These are phyloP conservation scores for Calonectria multiphialidica DNA, from an alignment of 2,329 filamentous ascomycete genomes.

Conservation along the genomic window DNA sequence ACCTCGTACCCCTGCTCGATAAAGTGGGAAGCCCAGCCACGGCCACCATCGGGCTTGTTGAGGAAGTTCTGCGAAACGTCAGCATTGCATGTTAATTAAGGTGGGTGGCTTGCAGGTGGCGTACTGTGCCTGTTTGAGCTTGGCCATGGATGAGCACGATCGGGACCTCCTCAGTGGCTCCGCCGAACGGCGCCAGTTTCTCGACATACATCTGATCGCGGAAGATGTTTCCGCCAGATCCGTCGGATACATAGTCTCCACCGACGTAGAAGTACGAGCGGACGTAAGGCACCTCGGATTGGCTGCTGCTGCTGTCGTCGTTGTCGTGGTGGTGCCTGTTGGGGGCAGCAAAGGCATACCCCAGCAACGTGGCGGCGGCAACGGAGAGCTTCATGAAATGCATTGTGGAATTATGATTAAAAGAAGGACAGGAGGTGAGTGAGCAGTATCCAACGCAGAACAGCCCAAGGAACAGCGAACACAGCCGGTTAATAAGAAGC, in stretches of 20 bases:
- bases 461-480: neutral
- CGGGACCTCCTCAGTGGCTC: slow-evolving; percentile 22
- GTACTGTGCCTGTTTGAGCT: slow-evolving; percentile 38
- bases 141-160: slow-evolving; percentile 40
- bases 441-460: neutral
- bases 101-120: neutral
- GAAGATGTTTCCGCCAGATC: slow-evolving; percentile 33
- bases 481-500: neutral
- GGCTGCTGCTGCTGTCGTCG: neutral
- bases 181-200: slow-evolving; percentile 28
- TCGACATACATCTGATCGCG: slow-evolving; percentile 42
- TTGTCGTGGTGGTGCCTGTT: neutral
- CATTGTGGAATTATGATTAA: neutral
- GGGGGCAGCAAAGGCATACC: neutral
- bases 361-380: neutral
- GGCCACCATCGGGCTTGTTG: slow-evolving; percentile 39
- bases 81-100: neutral
- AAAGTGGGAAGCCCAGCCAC: slow-evolving; percentile 38
- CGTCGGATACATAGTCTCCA: slow-evolving; percentile 36
- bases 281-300: slow-evolving; percentile 27
- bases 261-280: slow-evolving; percentile 37
- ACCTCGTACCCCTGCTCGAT: slow-evolving; percentile 38
- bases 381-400: slow-evolving; percentile 11
- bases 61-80: slow-evolving; percentile 34
- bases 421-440: neutral